Base-by-base conservation (phyloP, 2,329 filamentous ascomycete genomes). In the Nothophaeocryptopus gaeumannii region DNA sequence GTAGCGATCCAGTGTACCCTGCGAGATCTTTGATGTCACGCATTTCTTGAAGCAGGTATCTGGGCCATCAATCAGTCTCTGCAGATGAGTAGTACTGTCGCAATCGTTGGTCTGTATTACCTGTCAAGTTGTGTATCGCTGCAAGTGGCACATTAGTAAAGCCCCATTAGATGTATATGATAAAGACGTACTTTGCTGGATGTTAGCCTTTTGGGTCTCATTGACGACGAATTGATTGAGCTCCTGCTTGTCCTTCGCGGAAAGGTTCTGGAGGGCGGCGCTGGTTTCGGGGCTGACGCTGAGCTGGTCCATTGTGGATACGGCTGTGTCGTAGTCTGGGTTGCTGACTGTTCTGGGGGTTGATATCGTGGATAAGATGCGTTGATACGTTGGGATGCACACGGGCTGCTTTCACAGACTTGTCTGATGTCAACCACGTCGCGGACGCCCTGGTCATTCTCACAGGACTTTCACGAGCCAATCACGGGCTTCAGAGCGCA, bases 31-130 rank as follows among this genome's bases (percentile, higher is more conserved):
- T 46, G 83, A 77, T 8, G 87, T 86, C 54, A 96, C 78, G 77
- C 93, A 99, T 76, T 96, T 97, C 68, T 85, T 89, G 84, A 91
- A 99, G 81, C 93, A 99, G 8, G 44, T 54, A 38, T 60, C 55
- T 48, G 40, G 14, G 36, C 5, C 36, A 39, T 13, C 11, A n/a
- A 39, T 39, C 36, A 26, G 20, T 26, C 7, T 26, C 20, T 26
- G 20, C 20, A 26, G 20, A 26, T 4, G 20, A 26, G 20, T 26
- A 26, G 20, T 7, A 26, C 20, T 26, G 20, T 39, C 20, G 12
- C 36, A 15, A 39, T 39, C 10, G 10, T 13, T 39, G 36, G 14
- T 39, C 5, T 20, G 14, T 13, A 29, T 8, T 32, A 50, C 47
- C 47, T 34, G 51, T 54, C 38, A 54, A 40, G 32, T 43, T 47